Conservation (phyloP, 805 yeast species). For the Lipomyces yamanashiensis region DNA sequence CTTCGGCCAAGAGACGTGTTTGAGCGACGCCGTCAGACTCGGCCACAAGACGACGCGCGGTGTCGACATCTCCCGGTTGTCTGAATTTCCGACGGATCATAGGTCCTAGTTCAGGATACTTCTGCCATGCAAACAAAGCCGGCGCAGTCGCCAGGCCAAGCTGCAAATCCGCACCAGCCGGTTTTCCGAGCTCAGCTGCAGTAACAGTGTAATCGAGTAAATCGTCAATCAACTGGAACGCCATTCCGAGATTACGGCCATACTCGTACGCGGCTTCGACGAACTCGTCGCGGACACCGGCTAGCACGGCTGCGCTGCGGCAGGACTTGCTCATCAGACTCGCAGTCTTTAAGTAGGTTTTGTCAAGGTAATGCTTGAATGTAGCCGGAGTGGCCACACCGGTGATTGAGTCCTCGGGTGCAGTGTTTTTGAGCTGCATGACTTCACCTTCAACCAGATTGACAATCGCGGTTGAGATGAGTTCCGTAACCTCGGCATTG, state of each 20-base stretch:
- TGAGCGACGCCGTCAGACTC: conserved; percentile 73
- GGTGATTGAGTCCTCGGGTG: conserved; percentile 53
- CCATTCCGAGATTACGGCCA: conserved; percentile 90
- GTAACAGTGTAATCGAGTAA: conserved; percentile 93
- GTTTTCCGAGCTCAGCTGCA: conserved; percentile 85
- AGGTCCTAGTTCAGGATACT: conserved; percentile 81
- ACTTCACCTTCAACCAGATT: conserved; percentile 98
- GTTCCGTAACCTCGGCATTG: conserved; percentile 96
- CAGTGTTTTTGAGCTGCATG: conserved; percentile 96
- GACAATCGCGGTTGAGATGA: conserved; percentile 94
- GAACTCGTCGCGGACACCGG: conserved; percentile 77
- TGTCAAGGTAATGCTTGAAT: conserved; percentile 92
- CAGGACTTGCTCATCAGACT: conserved; percentile 91
- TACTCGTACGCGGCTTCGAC: conserved; percentile 87
- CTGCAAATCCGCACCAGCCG: conserved; percentile 92
- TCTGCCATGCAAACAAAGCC: conserved; percentile 90
- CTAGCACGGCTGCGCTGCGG: conserved; percentile 87
- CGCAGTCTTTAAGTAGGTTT: conserved; percentile 94
- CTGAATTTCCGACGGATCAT: conserved; percentile 82
- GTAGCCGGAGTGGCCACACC: conserved; percentile 66
- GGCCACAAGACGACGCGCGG: conserved; percentile 71
- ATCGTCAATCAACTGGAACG: conserved; percentile 96
- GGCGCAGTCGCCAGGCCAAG: conserved; percentile 98
- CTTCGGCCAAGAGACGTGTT: conserved; percentile 75
- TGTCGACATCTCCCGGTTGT: conserved; percentile 79